Conservation (phyloP, 257 asterid species). For the Nemophila menziesii region DNA sequence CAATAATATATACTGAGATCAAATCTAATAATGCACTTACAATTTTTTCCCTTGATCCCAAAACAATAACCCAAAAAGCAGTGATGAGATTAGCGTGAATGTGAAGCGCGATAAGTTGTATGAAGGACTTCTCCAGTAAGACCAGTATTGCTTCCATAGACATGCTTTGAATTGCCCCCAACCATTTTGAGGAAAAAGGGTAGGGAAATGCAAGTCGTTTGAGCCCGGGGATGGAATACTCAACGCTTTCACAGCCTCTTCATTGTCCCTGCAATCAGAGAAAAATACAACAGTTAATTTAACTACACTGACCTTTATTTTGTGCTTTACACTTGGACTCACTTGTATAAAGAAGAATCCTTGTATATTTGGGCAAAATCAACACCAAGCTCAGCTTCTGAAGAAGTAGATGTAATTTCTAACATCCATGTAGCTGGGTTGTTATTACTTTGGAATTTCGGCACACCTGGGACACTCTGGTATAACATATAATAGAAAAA, state of each 20-base stretch:
- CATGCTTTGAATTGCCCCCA: conserved; percentile 51
- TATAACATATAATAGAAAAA: not conserved
- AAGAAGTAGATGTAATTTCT: conserved; percentile 45
- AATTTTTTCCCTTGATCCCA: conserved; percentile 39
- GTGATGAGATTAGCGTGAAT: conserved; percentile 25
- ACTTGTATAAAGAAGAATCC: conserved; percentile 33
- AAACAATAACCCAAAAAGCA: conserved; percentile 30
- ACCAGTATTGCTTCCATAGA: conserved; percentile 54
- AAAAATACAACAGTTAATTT: not conserved
- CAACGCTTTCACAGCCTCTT: conserved; percentile 26
- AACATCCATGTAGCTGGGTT: conserved; percentile 67
- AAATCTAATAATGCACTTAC: conserved; percentile 33
- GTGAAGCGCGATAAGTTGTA: conserved; percentile 39
- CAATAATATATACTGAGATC: too few relatives aligned
- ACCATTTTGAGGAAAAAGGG: conserved; percentile 28
- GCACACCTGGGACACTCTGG: conserved; percentile 37
- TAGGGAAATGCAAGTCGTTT: conserved; percentile 34
- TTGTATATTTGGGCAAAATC: conserved; percentile 46
- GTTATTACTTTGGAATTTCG: conserved; percentile 31
- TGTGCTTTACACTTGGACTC: conserved; percentile 15
- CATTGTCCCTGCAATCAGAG: conserved; percentile 23
- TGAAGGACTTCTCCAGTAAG: conserved; percentile 63
- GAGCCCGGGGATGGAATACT: conserved; percentile 28
- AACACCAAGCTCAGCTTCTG: conserved; percentile 43
- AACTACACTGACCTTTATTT: not conserved